Evolutionary conservation across 306 rosid genomes (phyloP), one percentile per base, ranked within the genome.

Genomic region (Dalbergia cultrata): DNA sequence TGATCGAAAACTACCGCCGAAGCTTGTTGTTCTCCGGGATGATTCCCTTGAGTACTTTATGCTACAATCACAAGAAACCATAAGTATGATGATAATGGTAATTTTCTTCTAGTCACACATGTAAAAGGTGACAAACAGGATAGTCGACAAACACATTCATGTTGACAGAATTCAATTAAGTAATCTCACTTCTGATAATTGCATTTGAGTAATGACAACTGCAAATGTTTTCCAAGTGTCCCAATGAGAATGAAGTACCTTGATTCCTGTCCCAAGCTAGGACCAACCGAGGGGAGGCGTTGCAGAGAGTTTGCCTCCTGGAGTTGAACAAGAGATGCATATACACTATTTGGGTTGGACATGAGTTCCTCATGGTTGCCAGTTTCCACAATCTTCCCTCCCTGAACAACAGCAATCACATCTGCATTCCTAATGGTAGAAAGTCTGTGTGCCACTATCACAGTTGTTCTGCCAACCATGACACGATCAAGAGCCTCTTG

Each of bases 401-500:
- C 95, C 68, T 93, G 89, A 60, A 95, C 94, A 80, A 95, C 95
- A 19, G 97, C 94, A 6, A 95, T 95, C 33, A 82, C 50, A 87
- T 95, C 99, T 17, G 96, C 97, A 82, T 93, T 91, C 75, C 93
- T 90, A 62, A 95, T 84, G 54, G 99, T 95, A 17, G 99, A 95
- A 72, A 95, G 98, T 33, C 99, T 91, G 83, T 95, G 99, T 17
- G 97, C 98, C 61, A 93, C 93, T 37, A 95, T 82, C n/a, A 95
- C 86, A 4, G 97, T 95, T 57, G 99, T 95, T 82, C 99, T 84
- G 14, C 99, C 99, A 50, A 93, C 88, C 99, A 95, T 95, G 77
- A 88, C 98, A 4, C 94, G 97, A 79, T 95, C 99, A 49, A 95
- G 99, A 74, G 99, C 98, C 87, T 95, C 98, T 52, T 95, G 99